Base-by-base conservation (phyloP, 768 basidiomycete species). In the Tricholomella constricta region DNA sequence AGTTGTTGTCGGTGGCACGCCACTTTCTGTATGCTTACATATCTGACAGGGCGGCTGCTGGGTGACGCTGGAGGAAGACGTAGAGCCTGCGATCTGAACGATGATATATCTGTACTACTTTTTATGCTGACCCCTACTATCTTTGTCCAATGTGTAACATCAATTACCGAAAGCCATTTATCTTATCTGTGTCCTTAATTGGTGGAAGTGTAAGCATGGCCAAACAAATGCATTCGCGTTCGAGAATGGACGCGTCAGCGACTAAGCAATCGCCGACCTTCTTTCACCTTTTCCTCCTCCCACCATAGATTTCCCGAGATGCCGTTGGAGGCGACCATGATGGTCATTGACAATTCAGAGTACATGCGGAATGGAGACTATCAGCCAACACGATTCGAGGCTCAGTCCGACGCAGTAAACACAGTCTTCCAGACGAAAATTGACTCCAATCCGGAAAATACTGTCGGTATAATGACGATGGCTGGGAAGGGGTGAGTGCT, bases 381-480 rank as follows among this genome's bases (percentile, higher is more conserved):
- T 69, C 73, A 76, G 49, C 93, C 93, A 42, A 86, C 87, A 31
- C 84, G 96, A 56, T 94, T 93, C 65, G 86, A 88, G 27, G 93
- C 95, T 1, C 97, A 98, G 72, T 74, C 87, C 6, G 94, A 98
- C 72, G 91, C 96, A 2, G 90, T 95, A 58, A 94, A 83, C 51
- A 83, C 86, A 51, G 80, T 98, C 62, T 94, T 97, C 70, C 86
- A 88, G 67, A 86, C 91, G 48, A 99, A 99, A 80, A 89, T 89
- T 61, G 88, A 92, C 67, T 89, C 93, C 22, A 98, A 99, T 74
- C 93, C 96, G 15, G 97, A 99, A 75, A 98, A 91, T 72, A 94
- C 94, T 10, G 95, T 98, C 36, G 97, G 97, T 4, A 75, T 98
- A 36, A 97, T 99, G 95, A 92, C 93, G 25, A 96, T 96, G 93